Evolutionary conservation across 225 moss, liverwort and hornwort species (phyloP).

Genomic region (Ulota crispa): DNA sequence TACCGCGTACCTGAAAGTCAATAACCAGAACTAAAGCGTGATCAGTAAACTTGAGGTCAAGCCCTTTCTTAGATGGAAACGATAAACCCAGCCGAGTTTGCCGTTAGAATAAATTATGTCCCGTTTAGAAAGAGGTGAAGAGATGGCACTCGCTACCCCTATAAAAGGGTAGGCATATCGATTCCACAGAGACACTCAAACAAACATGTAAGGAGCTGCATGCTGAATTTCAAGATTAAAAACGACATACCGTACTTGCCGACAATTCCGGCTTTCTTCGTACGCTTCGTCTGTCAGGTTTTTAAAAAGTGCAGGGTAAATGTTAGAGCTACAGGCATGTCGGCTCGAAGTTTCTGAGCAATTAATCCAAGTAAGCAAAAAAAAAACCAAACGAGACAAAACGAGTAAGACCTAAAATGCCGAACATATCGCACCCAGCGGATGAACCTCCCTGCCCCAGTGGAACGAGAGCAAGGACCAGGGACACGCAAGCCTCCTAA

Average conservation of each 20-base stretch:
- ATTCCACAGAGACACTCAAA: neutral
- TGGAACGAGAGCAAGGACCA: neutral
- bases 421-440: neutral
- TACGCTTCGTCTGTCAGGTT: slow-evolving; percentile 59
- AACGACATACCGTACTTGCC: slow-evolving; percentile 66
- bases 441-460: neutral
- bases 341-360: neutral
- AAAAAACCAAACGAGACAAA: neutral
- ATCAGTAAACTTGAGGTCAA: neutral
- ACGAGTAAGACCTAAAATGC: neutral
- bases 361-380: neutral
- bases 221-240: neutral
- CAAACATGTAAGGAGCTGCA: neutral
- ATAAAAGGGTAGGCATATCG: neutral
- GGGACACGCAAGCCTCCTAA: too few relatives aligned
- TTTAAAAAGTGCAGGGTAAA: neutral
- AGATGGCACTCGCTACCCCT: neutral
- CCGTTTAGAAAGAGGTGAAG: neutral
- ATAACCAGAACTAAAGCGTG: neutral
- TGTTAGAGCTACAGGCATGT: neutral
- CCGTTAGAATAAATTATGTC: neutral
- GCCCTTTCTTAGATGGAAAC: neutral
- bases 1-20: slow-evolving; percentile 59
- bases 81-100: neutral
- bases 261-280: slow-evolving; percentile 80